Evolutionary conservation across 257 asterid species (phyloP), one percentile per base, ranked within the genome.

Genomic region (Solanum okadae): DNA sequence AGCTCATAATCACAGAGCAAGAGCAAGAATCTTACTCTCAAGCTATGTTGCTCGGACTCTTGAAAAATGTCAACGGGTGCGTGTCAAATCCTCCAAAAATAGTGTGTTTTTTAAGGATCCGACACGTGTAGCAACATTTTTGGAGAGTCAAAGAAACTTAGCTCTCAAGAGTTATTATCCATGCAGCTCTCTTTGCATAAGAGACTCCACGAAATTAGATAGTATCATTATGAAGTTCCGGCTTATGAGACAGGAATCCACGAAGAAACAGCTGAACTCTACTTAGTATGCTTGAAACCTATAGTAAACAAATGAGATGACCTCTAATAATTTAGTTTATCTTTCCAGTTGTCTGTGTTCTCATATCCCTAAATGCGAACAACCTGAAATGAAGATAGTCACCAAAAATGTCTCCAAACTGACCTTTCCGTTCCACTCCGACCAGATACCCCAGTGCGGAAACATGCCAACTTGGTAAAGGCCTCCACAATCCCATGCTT

Each of bases 401-500:
- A 10, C 27, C 70, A 10, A 40, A 83, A 37, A 56, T 34, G 42
- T 22, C 82, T 77, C 87, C 71, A 71, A 56, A 91, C 93, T 84
- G 88, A 95, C 99, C 98, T 97, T 96, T 88, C 99, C 99, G 89
- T 97, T 97, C 99, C 99, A 97, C 90, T 97, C 99, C 20, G 98
- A 97, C 99, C 99, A 97, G 87, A 94, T 88, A 88, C 99, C 98
- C 98, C 98, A 96, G 76, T 96, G 99, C 63, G 99, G 98, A 90
- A 97, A 97, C 86, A 29, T 83, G 77, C 99, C 99, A 73, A 97
- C 99, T 93, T 97, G 99, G 92, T 97, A 97, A 77, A 97, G 99
- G 89, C 99, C 99, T 87, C 99, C 99, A 90, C 99, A 97, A 90
- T 97, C 99, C 99, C 99, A 97, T 84, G 99, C 98, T 93, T 97